Evolutionary conservation across 371 early-diverging fungal genomes (phyloP).

Genomic region (Amoeboaphelidium protococcarum): DNA sequence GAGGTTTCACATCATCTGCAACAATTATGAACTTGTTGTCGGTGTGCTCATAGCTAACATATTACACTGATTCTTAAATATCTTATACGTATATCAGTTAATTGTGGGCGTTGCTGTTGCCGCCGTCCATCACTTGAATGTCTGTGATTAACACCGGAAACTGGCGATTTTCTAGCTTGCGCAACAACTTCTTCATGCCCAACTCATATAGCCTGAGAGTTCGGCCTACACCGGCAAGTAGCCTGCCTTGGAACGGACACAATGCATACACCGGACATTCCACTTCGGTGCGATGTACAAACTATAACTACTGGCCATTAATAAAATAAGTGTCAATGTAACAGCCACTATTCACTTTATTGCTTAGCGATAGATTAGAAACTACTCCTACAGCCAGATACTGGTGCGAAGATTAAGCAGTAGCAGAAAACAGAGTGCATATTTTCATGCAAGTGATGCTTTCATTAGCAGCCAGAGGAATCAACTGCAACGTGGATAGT

Average conservation of each 20-base stretch:
- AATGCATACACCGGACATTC: constrained; percentile 66
- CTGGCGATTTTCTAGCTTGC: constrained; percentile 55
- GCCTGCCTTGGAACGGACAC: constrained; percentile 56
- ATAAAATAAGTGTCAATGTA: not conserved
- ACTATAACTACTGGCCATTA: not conserved
- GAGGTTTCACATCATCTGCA: constrained; percentile 79
- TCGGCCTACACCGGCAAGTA: constrained; percentile 67
- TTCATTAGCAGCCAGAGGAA: constrained; percentile 12
- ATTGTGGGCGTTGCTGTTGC: too few relatives aligned
- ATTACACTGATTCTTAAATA: constrained; percentile 60
- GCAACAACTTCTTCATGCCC: constrained; percentile 65
- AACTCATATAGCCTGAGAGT: constrained; percentile 68
- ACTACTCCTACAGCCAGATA: too few relatives aligned
- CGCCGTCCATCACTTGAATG: constrained; percentile 50
- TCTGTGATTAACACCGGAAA: constrained; percentile 44
- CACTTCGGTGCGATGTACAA: constrained; percentile 23
- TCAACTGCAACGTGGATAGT: not conserved
- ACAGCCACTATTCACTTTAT: too few relatives aligned
- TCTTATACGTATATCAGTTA: constrained; percentile 62
- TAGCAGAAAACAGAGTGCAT: constrained; percentile 65
- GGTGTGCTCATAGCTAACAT: constrained; percentile 33
- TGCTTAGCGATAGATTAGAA: too few relatives aligned
- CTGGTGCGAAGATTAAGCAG: constrained; percentile 51
- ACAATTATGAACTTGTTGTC: constrained; percentile 60
- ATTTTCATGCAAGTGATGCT: constrained; percentile 34